Conservation (phyloP, 2,329 filamentous ascomycete species). For the Aureobasidium sp. region DNA sequence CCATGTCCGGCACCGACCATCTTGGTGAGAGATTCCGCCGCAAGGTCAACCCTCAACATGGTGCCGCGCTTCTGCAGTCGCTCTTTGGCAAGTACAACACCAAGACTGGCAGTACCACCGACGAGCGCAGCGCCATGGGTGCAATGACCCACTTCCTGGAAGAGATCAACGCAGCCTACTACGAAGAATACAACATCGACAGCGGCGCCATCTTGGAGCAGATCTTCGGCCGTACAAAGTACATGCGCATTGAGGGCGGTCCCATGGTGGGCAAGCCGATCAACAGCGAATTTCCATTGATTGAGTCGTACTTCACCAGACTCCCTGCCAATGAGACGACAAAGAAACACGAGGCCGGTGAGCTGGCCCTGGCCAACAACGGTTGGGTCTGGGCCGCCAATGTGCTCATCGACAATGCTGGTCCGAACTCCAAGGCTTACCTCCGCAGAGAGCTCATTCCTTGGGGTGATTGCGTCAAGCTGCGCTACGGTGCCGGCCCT, state of each 20-base stretch:
- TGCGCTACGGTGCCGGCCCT: slow-evolving; percentile 75
- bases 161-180: slow-evolving; percentile 79
- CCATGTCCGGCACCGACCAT: slow-evolving; percentile 61
- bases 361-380: slow-evolving; percentile 84
- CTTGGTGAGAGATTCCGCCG: slow-evolving; percentile 76
- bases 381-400: slow-evolving; percentile 99
- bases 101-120: slow-evolving; percentile 43
- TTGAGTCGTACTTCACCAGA: slow-evolving; percentile 92
- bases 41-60: slow-evolving; percentile 59
- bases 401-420: slow-evolving; percentile 88
- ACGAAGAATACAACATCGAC: slow-evolving; percentile 86
- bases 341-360: slow-evolving; percentile 64
- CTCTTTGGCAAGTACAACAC: slow-evolving; percentile 63
- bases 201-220: slow-evolving; percentile 79
- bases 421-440: slow-evolving; percentile 83
- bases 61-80: slow-evolving; percentile 60
- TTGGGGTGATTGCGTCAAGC: slow-evolving; percentile 97
- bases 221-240: slow-evolving; percentile 89
- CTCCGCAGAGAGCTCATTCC: slow-evolving; percentile 93
- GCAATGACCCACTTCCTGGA: slow-evolving; percentile 60
- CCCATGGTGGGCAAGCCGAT: slow-evolving; percentile 82
- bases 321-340: slow-evolving; percentile 74
- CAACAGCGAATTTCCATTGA: slow-evolving; percentile 67
- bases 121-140: slow-evolving; percentile 46
- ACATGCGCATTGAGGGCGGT: slow-evolving; percentile 84